Evolutionary conservation across 371 early-diverging fungal species (phyloP), one percentile per base, ranked within the genome.

Genomic region (Ordospora colligata): DNA sequence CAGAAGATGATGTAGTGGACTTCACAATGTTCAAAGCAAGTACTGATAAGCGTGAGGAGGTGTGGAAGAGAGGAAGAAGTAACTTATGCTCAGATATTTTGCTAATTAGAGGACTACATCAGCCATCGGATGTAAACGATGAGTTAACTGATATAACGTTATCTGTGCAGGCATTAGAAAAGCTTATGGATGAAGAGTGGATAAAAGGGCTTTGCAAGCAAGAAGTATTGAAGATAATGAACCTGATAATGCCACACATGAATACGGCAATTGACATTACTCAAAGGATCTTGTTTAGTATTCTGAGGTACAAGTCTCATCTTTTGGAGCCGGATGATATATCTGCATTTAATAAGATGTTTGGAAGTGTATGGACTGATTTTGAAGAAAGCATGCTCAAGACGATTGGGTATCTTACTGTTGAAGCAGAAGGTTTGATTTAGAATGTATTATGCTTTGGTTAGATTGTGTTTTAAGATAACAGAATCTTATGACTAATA

Each of bases 361-460:
- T 49, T 19, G 14, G 1, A 12, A 51, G 40, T 23, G 49, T 27
- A 1, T 68, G 47, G 40, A 8, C 21, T n/a, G 51, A 68, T 7
- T 68, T 68, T 50, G 68, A 68, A 27, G 68, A 68, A 49, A 50
- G 47, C 27, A 37, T 27, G 22, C 4, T 68, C 19, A 68, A 68
- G 32, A 49, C 23, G 9, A 51, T 68, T 2, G 68, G 68, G 1
- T 68, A 68, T 50, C 51, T 68, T 32, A 19, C 19, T n/a, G 10
- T 50, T 27, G 68, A 68, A n/a, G 37, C 47, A 11, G 68, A 68
- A 10, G 51, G 51, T 45, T 8, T 68, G 19, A 25, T 66, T 45
- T 66, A 58, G 58, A 27, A 1, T 25, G 3, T 10, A 37, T 2
- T 2, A 25, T 22, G 17, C 40, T 10, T 25, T 37, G 37, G 40